A percentile compares a stretch with the other conserved stretches of the same genome.
Evolutionary conservation across 2,329 filamentous ascomycete species (phyloP).

Genomic region (Phialemoniopsis sp.): DNA sequence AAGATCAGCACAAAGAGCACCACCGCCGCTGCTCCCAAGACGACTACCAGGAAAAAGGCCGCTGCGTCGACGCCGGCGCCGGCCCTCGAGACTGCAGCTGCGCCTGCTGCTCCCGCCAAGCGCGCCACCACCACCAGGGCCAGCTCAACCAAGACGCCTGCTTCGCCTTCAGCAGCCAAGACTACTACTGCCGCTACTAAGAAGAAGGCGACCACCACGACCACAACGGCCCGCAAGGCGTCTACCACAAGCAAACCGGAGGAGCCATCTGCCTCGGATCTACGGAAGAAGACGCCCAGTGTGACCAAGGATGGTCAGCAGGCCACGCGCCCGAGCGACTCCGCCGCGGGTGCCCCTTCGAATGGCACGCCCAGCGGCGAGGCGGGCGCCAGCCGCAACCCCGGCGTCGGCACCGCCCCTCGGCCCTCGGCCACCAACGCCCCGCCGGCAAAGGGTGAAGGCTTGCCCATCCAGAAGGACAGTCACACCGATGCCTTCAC

Average conservation of each 20-base stretch:
- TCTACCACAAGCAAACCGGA: not conserved
- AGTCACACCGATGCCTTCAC: not conserved
- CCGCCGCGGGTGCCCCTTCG: slow-evolving; percentile 2
- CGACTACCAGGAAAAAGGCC: slow-evolving; percentile 3
- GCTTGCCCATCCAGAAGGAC: not conserved
- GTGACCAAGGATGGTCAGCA: not conserved
- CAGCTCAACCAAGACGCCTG: slow-evolving; percentile 2
- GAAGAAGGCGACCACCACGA: not conserved
- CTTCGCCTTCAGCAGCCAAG: not conserved
- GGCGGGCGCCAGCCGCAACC: not conserved
- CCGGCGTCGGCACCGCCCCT: not conserved
- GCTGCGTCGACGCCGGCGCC: too few relatives aligned
- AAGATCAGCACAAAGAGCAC: slow-evolving; percentile 10
- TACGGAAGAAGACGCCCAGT: not conserved
- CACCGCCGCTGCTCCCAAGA: slow-evolving; percentile 4
- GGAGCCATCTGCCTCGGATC: not conserved
- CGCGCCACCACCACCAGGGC: not conserved
- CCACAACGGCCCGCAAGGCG: slow-evolving; percentile 3
- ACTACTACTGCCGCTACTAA: not conserved
- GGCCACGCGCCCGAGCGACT: not conserved
- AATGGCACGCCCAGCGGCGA: not conserved
- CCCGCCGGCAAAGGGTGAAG: not conserved
- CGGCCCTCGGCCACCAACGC: not conserved
- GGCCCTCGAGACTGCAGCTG: too few relatives aligned
- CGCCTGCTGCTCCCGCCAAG: too few relatives aligned